A percentile compares a stretch with the other conserved stretches of the same genome.
phyloP scores from a whole-genome alignment of 2,329 filamentous ascomycete species.

The Aspergillus pseudoglaucus region DNA sequence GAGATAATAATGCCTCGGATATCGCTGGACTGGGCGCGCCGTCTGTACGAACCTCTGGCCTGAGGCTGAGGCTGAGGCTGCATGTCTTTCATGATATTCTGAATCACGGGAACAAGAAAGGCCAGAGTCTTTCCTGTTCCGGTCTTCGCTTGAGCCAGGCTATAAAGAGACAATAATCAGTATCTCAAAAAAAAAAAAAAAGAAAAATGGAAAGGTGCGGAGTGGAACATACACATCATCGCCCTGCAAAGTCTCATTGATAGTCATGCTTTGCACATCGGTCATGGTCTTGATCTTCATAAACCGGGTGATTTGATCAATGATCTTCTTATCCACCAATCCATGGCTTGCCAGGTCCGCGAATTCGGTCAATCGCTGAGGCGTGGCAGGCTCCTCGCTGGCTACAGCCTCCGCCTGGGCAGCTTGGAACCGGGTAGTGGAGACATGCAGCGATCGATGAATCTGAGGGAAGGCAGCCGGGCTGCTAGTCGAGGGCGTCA shows the following conservation, averaged over 20 bases:
- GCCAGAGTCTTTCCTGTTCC: conserved; percentile 95
- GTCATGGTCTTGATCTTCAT: conserved; percentile 85
- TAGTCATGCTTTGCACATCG: conserved; percentile 79
- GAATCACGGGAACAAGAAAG: conserved; percentile 79
- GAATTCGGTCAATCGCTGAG: conserved; percentile 30
- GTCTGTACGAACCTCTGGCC: conserved; percentile 3
- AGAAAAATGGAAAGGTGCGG: background rate
- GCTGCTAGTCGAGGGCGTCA: conserved; percentile 14
- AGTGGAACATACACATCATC: conserved; percentile 60
- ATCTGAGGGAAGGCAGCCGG: conserved; percentile 10
- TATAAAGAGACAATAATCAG: conserved; percentile 28
- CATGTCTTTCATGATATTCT: conserved; percentile 66
- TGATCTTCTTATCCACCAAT: conserved; percentile 57
- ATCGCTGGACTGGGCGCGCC: conserved; percentile 35
- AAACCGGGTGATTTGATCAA: conserved; percentile 61
- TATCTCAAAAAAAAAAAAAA: conserved; percentile 6
- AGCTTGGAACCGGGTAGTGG: conserved; percentile 21
- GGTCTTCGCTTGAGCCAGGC: conserved; percentile 89
- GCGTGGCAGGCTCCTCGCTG: conserved; percentile 6
- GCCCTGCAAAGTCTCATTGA: conserved; percentile 71
- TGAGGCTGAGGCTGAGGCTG: conserved; percentile 2
- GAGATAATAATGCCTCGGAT: conserved; percentile 57
- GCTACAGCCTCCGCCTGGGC: conserved; percentile 14
- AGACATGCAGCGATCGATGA: conserved; percentile 24
- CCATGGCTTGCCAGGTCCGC: conserved; percentile 30